Evolutionary conservation across 345 rosid species (phyloP), one percentile per base, ranked within the genome.

Genomic region (Combretum micranthum): DNA sequence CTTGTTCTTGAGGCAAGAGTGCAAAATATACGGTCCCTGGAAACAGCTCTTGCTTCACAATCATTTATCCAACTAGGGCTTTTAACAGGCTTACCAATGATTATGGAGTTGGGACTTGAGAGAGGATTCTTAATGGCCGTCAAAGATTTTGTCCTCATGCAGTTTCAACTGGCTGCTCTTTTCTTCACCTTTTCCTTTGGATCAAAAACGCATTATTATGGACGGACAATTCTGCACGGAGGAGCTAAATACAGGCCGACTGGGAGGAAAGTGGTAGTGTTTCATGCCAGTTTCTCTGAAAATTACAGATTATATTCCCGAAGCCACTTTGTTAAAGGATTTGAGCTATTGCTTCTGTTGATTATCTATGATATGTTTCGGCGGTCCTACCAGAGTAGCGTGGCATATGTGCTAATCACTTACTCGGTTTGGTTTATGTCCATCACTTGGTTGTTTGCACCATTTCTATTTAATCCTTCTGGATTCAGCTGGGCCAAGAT

Each of bases 131-230:
- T 92, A 44, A 78, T 72, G 52, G 95, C 96, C 60, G 66, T 92
- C 54, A 84, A 92, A 79, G 98, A 92, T 72, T 92, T 92, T 72
- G 73, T 88, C 61, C 96, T 92, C 55, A 86, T 92, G 96, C 98
- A 92, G 69, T 77, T 92, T 64, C 98, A 92, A 64, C n/a, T 92
- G 46, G 98, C 98, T 62, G 78, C 96, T 54, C 77, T 88, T 68
- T 92, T 92, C 83, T 92, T 92, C 86, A 92, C 98, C 52, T 92
- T 92, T 81, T 86, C 95, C 16, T 88, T 88, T 49, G 98, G 98
- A 26, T 79, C 98, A 54, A 92, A 92, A 79, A 76, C 79, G 12
- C 98, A 92, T 72, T 73, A 88, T 67, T 92, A 79, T 16, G 98
- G 98, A 25, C 83, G 96, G 64, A 92, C 98, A 59, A 76, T 86